Percentiles rank a stretch among this genome's conserved stretches.
Conservation (phyloP, 306 rosid species). For the Chamaecrista fasciculata region DNA sequence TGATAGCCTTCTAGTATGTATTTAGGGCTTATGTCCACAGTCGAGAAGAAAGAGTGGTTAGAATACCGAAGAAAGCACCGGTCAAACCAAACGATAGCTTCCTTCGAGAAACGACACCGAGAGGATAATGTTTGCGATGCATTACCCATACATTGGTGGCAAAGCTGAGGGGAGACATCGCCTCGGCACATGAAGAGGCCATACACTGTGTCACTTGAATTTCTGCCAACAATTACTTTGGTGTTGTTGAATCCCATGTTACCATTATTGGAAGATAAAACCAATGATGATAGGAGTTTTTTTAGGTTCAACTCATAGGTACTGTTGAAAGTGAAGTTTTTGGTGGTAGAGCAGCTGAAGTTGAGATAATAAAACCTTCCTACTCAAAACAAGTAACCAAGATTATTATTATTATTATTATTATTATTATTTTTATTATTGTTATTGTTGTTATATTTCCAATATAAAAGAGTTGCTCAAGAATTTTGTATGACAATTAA, state of each 20-base stretch:
- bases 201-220: neutral
- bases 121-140: neutral
- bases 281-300: constrained; percentile 25
- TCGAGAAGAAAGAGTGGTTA: constrained; percentile 23
- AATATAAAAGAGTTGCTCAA: too few relatives aligned
- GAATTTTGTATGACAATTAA: too few relatives aligned
- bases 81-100: constrained; percentile 16
- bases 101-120: neutral
- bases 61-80: constrained; percentile 32
- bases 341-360: neutral
- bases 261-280: constrained; percentile 20
- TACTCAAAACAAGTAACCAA: too few relatives aligned
- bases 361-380: too few relatives aligned
- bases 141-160: neutral
- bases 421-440: too few relatives aligned
- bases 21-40: neutral
- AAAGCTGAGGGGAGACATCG: neutral
- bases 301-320: constrained; percentile 26
- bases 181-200: constrained; percentile 37
- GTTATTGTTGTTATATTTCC: too few relatives aligned
- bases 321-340: constrained; percentile 28
- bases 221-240: neutral
- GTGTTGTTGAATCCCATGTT: constrained; percentile 16
- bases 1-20: neutral
- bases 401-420: too few relatives aligned